Evolutionary conservation across 176 grass and related monocot genomes (phyloP), one percentile per base, ranked within the genome.

Genomic region (Aegilops umbellulata): DNA sequence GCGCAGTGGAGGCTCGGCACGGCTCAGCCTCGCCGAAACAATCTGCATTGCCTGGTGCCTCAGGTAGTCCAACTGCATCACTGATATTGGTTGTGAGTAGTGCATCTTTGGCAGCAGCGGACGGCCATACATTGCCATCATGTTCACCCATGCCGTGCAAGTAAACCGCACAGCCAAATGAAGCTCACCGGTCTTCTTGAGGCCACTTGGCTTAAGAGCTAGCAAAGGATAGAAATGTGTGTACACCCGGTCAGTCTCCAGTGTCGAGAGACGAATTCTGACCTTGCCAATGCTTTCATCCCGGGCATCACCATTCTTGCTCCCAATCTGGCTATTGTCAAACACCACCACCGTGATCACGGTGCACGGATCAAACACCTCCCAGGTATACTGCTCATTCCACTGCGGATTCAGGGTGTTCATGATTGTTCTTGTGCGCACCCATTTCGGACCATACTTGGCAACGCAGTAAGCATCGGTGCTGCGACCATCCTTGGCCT

Each of bases 331-430:
- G 11, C 82, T 82, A 32, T 98, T 98, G 79, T 98, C 95, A 11
- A 98, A 98, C 23, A 95, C 95, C 4, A 90, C 93, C 20, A 98
- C 82, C 1, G 95, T 95, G 55, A 98, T 80, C 17, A 98, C 93
- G 10, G 96, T 98, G 84, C 93, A 98, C 2, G 95, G 95, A 79
- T 98, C 95, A 14, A 94, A 98, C 13, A 98, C 95, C 89, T 98
- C 95, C 95, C 95, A 98, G 2, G 93, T 98, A 77, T 95, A 95
- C 80, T 98, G 95, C 85, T 98, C 95, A 24, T 98, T 94, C 95
- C 95, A 98, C 30, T 95, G 93, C 4, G 95, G 95, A 68, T 89
- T 87, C 47, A 95, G 84, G 2, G 90, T 94, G 78, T 93, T 55
- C 27, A 98, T 62, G 46, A 98, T 89, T 12, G 95, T 98, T 36